Conservation (phyloP, 768 basidiomycete genomes). For the Coprinopsis sp. region DNA sequence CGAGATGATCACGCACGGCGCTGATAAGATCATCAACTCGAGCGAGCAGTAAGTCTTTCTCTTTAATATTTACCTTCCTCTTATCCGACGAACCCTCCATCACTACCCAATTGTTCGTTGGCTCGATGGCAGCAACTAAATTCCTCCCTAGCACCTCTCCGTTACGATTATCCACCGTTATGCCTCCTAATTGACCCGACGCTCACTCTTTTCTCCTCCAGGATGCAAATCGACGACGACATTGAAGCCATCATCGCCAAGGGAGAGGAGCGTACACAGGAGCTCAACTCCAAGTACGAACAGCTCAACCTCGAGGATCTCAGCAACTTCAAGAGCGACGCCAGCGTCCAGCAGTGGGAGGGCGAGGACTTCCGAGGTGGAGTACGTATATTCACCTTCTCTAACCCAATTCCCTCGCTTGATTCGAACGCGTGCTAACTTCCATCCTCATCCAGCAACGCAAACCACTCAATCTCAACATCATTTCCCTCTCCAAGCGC, state of each 20-base stretch:
- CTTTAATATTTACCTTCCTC: not conserved
- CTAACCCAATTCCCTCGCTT: constrained; percentile 14
- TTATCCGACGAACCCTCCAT: too few species aligned
- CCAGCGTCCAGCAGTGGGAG: constrained; percentile 90
- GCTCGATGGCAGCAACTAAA: too few species aligned
- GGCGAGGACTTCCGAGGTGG: constrained; percentile 87
- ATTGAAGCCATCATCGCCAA: constrained; percentile 91
- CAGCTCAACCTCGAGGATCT: constrained; percentile 90
- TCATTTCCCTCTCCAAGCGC: constrained; percentile 86
- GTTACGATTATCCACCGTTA: too few species aligned
- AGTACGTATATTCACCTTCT: constrained; percentile 37
- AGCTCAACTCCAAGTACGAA: constrained; percentile 90
- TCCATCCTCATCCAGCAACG: constrained; percentile 52
- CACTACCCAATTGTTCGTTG: too few species aligned
- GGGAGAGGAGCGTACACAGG: constrained; percentile 86
- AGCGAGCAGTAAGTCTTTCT: constrained; percentile 54
- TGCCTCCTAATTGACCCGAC: too few species aligned
- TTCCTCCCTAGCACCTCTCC: too few species aligned
- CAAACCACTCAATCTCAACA: constrained; percentile 68
- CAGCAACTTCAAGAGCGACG: constrained; percentile 95
- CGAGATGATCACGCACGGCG: constrained; percentile 98
- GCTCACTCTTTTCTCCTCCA: constrained; percentile 21
- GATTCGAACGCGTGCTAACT: constrained; percentile 65
- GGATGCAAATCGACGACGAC: constrained; percentile 77
- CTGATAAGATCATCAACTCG: constrained; percentile 91